These are phyloP conservation scores for Penicillium sp. DNA, from an alignment of 2,329 filamentous ascomycete species.

Conservation along the genomic window DNA sequence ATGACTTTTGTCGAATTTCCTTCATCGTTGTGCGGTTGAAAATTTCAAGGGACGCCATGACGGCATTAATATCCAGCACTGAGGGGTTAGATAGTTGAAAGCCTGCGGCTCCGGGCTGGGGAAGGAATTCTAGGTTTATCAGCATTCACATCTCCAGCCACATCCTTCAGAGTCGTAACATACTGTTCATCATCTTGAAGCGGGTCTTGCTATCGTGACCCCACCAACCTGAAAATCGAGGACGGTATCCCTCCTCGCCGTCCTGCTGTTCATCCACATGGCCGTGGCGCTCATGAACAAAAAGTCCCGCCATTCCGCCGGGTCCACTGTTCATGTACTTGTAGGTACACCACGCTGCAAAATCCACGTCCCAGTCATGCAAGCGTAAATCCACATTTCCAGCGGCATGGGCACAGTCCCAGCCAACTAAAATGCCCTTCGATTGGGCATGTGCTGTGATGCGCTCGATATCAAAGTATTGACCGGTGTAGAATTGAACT, in stretches of 20 bases:
- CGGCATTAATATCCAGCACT: conserved; percentile 73
- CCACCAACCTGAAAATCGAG: conserved; percentile 81
- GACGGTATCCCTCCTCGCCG: conserved; percentile 55
- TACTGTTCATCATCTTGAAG: conserved; percentile 77
- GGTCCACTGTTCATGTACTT: conserved; percentile 91
- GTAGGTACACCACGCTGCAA: conserved; percentile 91
- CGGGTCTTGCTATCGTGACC: conserved; percentile 73
- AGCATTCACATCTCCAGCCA: neutral
- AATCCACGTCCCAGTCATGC: conserved; percentile 89
- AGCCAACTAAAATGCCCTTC: conserved; percentile 72
- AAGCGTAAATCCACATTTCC: conserved; percentile 78
- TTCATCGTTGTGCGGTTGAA: conserved; percentile 72
- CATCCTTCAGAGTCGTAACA: neutral
- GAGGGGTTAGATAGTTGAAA: conserved; percentile 86
- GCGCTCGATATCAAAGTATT: conserved; percentile 76
- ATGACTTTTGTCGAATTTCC: conserved; percentile 67
- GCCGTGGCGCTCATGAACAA: conserved; percentile 75
- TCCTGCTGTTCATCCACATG: conserved; percentile 37
- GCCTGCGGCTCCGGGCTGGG: conserved; percentile 74
- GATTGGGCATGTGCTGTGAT: conserved; percentile 77
- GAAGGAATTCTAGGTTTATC: conserved; percentile 59
- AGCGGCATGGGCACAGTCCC: conserved; percentile 84
- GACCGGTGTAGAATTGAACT: conserved; percentile 90
- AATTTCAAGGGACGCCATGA: conserved; percentile 70
- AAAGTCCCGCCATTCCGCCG: conserved; percentile 75